Conservation (phyloP, 2,329 filamentous ascomycete species). For the Ophiostoma quercus region DNA sequence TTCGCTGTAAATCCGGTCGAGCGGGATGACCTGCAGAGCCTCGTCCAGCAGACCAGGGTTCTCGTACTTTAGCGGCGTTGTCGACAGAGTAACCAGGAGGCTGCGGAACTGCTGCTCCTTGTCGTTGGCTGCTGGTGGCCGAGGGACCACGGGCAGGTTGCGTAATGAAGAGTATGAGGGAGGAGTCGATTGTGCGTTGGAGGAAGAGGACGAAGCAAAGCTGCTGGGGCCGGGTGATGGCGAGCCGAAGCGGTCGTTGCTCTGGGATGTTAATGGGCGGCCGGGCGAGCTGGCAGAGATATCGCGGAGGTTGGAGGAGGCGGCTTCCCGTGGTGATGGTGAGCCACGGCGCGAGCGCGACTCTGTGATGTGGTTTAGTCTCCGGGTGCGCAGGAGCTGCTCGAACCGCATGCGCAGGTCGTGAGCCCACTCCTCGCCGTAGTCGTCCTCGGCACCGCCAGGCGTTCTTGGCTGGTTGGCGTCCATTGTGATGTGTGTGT, state of each 20-base stretch:
- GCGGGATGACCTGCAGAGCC: constrained; percentile 75
- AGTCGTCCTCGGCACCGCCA: constrained; percentile 36
- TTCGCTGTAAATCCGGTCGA: constrained; percentile 87
- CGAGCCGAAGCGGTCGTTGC: constrained; percentile 31
- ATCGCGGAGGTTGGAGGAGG: constrained; percentile 47
- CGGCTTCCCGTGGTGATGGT: constrained; percentile 48
- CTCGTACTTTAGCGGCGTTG: constrained; percentile 89
- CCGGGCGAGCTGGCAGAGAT: constrained; percentile 34
- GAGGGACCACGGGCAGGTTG: constrained; percentile 57
- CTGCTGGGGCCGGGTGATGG: constrained; percentile 21
- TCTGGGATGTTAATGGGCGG: constrained; percentile 46
- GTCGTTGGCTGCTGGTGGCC: constrained; percentile 62
- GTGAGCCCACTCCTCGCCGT: constrained; percentile 69
- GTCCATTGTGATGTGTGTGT: constrained; percentile 32
- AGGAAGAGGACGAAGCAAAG: not conserved
- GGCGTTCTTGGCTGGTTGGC: constrained; percentile 28
- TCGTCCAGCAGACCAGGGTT: constrained; percentile 93
- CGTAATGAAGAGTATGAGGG: constrained; percentile 47
- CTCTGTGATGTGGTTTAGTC: constrained; percentile 75
- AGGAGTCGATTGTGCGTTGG: constrained; percentile 33
- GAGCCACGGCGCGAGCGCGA: constrained; percentile 56
- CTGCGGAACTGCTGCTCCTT: constrained; percentile 68
- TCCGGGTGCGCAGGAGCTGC: constrained; percentile 76
- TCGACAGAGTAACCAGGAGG: constrained; percentile 76
- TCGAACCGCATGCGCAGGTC: constrained; percentile 81